Conservation (phyloP, 805 yeast genomes). For the Nakazawaea populi region DNA sequence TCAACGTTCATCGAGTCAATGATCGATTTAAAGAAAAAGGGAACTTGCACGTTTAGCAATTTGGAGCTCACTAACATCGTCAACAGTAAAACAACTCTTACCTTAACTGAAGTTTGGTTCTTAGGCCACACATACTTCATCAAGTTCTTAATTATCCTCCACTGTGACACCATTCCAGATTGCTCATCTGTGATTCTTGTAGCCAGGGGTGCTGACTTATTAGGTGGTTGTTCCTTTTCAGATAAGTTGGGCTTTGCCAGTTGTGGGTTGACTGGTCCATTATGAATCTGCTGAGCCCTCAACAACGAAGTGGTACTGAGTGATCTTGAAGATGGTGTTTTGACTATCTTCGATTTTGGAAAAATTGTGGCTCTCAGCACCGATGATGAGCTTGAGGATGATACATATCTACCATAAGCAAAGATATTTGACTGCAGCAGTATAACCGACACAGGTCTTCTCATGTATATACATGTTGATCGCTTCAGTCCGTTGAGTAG, state of each 20-base stretch:
- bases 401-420: too few species aligned
- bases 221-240: not conserved
- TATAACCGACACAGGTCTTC: not conserved
- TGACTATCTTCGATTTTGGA: not conserved
- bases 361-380: constrained; percentile 1
- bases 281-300: not conserved
- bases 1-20: constrained; percentile 92
- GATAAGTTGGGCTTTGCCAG: not conserved
- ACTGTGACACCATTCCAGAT: constrained; percentile 29
- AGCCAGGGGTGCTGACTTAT: not conserved
- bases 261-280: not conserved
- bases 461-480: not conserved
- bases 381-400: not conserved
- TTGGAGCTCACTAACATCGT: constrained; percentile 73
- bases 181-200: not conserved
- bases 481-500: not conserved
- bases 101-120: constrained; percentile 55
- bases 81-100: constrained; percentile 74
- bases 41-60: constrained; percentile 89
- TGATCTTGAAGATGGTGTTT: not conserved
- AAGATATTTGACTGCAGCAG: too few species aligned
- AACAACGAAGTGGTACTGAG: not conserved
- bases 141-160: constrained; percentile 56
- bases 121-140: constrained; percentile 79
- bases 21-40: constrained; percentile 84